Evolutionary conservation across 2,329 filamentous ascomycete species (phyloP).

Genomic region (Ceratocystis colombiana): DNA sequence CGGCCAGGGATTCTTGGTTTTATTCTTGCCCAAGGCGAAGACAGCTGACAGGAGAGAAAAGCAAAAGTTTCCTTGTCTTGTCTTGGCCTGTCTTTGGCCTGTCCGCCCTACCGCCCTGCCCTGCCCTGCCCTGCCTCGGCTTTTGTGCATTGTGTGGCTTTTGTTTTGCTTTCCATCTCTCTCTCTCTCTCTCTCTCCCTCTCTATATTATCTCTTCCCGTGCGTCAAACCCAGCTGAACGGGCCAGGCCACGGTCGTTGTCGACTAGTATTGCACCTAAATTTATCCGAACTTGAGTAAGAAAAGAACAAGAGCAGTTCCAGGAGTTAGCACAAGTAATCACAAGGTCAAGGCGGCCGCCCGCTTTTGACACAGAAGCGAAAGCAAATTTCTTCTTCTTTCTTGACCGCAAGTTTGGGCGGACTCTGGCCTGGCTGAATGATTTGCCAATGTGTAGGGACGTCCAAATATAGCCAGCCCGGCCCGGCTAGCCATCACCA

Average conservation of each 20-base stretch:
- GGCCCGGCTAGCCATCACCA: neutral
- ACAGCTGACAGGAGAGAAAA: neutral
- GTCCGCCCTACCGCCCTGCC: neutral
- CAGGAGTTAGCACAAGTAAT: neutral
- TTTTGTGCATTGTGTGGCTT: neutral
- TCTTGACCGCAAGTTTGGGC: neutral
- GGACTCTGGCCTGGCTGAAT: neutral
- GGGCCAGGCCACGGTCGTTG: neutral
- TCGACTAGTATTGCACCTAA: too few species aligned
- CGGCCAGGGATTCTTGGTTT: neutral
- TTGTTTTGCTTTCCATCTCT: neutral
- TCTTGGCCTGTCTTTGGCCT: neutral
- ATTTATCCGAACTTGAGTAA: neutral
- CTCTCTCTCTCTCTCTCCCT: neutral
- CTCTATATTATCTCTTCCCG: neutral
- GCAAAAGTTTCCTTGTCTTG: neutral
- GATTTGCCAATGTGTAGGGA: neutral
- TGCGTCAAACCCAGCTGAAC: neutral
- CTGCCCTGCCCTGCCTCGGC: too few species aligned
- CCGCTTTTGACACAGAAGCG: too few species aligned
- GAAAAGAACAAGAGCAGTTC: neutral
- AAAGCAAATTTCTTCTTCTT: neutral
- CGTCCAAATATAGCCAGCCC: slow-evolving; percentile 1
- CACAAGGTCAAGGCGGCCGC: neutral
- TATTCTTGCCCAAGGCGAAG: neutral